Percentiles rank a stretch among this genome's conserved stretches.
These are phyloP conservation scores for Xylaria sp. DNA, from an alignment of 495 filamentous ascomycete genomes.

Conservation along the genomic window DNA sequence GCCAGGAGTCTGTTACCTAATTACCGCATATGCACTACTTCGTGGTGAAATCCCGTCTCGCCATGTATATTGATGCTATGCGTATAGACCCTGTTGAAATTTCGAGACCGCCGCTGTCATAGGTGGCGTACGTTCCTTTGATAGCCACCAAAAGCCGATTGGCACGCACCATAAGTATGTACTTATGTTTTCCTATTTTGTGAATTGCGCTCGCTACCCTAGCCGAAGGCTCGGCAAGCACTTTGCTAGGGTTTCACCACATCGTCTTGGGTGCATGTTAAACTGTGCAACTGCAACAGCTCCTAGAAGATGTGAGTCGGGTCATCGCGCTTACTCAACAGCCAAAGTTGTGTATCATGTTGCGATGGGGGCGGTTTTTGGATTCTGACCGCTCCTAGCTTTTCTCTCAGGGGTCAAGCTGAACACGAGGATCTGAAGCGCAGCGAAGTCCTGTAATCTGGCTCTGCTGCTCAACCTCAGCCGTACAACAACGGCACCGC, in stretches of 20 bases:
- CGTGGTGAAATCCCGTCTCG: background rate
- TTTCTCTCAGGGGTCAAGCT: conserved; percentile 3
- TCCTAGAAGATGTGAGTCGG: background rate
- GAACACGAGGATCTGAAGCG: conserved; percentile 9
- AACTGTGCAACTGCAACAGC: background rate
- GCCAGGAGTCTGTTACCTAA: background rate
- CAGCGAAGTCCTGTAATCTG: background rate
- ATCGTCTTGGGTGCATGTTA: conserved; percentile 9
- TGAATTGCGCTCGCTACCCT: background rate
- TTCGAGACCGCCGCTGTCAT: background rate
- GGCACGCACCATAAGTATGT: background rate
- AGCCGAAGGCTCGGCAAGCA: conserved; percentile 8
- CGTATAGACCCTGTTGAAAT: background rate
- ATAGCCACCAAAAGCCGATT: background rate
- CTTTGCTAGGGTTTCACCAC: conserved; percentile 1
- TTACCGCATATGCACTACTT: background rate
- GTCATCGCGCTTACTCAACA: conserved; percentile 7
- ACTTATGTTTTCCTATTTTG: background rate
- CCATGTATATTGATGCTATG: background rate
- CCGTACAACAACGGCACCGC: background rate
- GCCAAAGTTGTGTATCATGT: background rate
- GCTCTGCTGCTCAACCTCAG: conserved; percentile 8
- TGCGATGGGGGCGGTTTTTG: background rate
- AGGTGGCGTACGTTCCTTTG: conserved; percentile 1
- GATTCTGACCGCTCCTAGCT: background rate